Evolutionary conservation across 2,329 filamentous ascomycete species (phyloP).

Genomic region (Parafenestella ontariensis): DNA sequence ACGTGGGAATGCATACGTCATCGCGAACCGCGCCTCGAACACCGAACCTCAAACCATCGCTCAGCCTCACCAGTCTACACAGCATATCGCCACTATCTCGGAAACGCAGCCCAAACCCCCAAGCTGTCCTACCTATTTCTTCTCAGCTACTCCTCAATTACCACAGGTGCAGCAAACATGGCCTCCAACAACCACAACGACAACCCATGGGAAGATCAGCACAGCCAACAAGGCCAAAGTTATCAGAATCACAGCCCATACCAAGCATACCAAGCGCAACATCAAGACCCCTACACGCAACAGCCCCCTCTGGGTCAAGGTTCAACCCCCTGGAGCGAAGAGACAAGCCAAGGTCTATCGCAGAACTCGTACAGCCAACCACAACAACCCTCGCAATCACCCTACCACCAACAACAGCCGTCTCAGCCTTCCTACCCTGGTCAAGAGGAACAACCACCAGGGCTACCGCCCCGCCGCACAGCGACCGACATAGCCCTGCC

Average conservation of each 20-base stretch:
- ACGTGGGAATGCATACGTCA: conserved; percentile 25
- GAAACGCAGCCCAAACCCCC: not conserved
- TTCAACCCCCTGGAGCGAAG: conserved; percentile 16
- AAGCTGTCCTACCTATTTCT: not conserved
- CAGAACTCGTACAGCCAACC: conserved; percentile 11
- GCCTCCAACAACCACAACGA: conserved; percentile 24
- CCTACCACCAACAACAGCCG: conserved; percentile 7
- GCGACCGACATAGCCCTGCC: conserved; percentile 50
- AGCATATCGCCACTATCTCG: conserved; percentile 6
- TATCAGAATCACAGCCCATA: conserved; percentile 31
- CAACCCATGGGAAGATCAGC: conserved; percentile 34
- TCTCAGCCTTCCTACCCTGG: conserved; percentile 9
- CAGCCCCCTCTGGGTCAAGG: conserved; percentile 15
- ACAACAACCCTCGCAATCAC: conserved; percentile 10
- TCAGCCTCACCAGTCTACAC: conserved; percentile 21
- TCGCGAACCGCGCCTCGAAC: conserved; percentile 16
- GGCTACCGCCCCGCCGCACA: conserved; percentile 37
- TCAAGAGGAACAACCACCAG: conserved; percentile 26
- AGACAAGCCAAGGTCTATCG: conserved; percentile 11
- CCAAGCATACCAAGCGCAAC: conserved; percentile 28
- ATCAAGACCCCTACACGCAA: conserved; percentile 13
- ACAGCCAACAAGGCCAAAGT: conserved; percentile 21
- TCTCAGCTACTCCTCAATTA: not conserved
- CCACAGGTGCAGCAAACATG: conserved; percentile 12
- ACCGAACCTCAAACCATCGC: conserved; percentile 4